phyloP scores from a whole-genome alignment of 83 land plant genomes.

The Larix sibirica region DNA sequence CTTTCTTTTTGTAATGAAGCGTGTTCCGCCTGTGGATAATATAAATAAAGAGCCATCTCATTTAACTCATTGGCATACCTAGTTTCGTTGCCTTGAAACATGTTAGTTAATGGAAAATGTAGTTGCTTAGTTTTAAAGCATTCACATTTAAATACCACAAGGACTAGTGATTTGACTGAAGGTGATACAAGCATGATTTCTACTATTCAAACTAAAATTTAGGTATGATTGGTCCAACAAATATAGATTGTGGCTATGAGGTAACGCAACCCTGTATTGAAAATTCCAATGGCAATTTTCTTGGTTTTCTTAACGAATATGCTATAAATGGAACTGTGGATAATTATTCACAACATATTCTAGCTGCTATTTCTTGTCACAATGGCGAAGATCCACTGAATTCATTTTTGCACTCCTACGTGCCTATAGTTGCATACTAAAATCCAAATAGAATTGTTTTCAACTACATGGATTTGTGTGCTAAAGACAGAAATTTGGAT shows the following conservation, averaged over 20 bases:
- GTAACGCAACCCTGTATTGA: neutral
- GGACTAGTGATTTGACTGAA: slow-evolving; percentile 5
- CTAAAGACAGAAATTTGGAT: neutral
- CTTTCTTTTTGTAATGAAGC: neutral
- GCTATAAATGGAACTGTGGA: neutral
- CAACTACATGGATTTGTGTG: neutral
- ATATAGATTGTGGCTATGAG: neutral
- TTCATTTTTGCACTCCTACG: neutral
- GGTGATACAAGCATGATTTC: neutral
- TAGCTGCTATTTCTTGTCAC: neutral
- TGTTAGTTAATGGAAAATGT: neutral
- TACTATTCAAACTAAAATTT: neutral
- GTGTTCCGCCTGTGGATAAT: neutral
- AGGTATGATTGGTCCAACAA: neutral
- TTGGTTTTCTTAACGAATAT: neutral
- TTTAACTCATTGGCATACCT: neutral
- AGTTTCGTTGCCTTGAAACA: neutral
- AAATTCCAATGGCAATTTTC: neutral
- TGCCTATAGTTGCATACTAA: neutral
- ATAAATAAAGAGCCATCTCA: neutral
- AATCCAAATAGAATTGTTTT: neutral
- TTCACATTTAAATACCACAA: neutral
- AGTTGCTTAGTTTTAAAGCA: neutral
- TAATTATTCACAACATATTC: neutral
- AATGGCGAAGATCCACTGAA: neutral